Evolutionary conservation across 1,284 basidiomycete species (phyloP), one percentile per base, ranked within the genome.

Genomic region (Moesziomyces antarcticus): DNA sequence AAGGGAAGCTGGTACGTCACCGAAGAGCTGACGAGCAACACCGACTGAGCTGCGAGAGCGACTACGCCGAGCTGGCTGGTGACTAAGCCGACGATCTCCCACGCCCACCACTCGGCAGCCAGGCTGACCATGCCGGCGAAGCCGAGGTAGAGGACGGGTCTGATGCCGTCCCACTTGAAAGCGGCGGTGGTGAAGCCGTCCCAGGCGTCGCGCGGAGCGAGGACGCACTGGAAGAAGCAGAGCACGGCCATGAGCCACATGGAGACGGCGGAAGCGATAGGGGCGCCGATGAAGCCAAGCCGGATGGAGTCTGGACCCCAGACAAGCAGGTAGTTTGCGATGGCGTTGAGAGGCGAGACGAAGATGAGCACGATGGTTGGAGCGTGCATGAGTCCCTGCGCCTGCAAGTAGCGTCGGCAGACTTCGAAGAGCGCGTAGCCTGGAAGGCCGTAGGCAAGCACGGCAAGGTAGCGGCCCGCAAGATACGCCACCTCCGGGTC

Each of bases 281-380:
- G 95, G 2, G 95, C 95, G 10, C 96, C 96, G 62, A 94, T 90
- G 85, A 94, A 99, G 9, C 96, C 96, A 1, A 98, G 86, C 18
- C 92, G 67, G 37, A 81, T 64, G 7, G 57, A 60, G 13, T 82
- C 77, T 7, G 85, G 85, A 1, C 85, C 85, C 81, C 82, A 85
- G 13, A 86, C 93, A 14, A 99, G 88, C 1, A 93, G 79, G 80
- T 90, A 97, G 83, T 93, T 96, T 44, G 97, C 86, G 4, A 92
- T 44, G 0, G 91, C 89, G 79, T 98, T 99, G 69, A 93, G 86
- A 0, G 95, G 95, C 1, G 94, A 93, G 20, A 94, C 90, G 43
- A 93, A 86, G 53, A 93, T 85, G 46, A 94, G 90, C 64, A 95
- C 91, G 63, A 91, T 89, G 0, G 94, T 96, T 0, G 96, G 95